phyloP scores from a whole-genome alignment of 441 rosid genomes.

The Syzygium malaccense region DNA sequence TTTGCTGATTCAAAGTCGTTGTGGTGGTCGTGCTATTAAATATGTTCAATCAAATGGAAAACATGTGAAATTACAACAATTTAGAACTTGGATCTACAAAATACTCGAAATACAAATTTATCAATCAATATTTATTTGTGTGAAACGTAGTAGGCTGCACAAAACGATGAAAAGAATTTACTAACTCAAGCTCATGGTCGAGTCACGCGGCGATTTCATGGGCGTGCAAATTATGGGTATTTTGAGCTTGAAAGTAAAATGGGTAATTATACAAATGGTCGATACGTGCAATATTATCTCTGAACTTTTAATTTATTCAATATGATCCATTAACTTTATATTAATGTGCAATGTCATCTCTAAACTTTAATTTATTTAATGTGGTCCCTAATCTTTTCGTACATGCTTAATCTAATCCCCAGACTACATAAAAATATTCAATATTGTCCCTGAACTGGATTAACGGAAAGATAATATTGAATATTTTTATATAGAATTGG shows the following conservation, averaged over 20 bases:
- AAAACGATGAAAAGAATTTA: background rate
- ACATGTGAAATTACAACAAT: background rate
- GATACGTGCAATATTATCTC: fast-evolving
- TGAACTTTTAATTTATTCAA: background rate
- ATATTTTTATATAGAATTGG: background rate
- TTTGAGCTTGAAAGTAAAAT: background rate
- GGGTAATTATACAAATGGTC: background rate
- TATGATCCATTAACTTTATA: background rate
- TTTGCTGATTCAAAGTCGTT: background rate
- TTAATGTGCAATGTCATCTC: background rate
- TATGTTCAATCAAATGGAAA: background rate
- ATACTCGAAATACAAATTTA: background rate
- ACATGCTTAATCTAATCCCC: background rate
- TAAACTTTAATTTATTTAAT: background rate
- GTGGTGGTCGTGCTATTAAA: background rate
- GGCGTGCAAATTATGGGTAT: background rate
- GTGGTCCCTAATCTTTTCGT: background rate
- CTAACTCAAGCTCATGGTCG: background rate
- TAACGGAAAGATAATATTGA: background rate
- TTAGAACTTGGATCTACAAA: background rate
- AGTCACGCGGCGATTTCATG: background rate
- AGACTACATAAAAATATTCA: background rate
- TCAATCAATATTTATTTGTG: background rate
- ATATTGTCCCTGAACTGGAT: background rate
- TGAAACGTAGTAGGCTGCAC: background rate